phyloP scores from a whole-genome alignment of 208 protist genomes.

The Phytomonas francai region DNA sequence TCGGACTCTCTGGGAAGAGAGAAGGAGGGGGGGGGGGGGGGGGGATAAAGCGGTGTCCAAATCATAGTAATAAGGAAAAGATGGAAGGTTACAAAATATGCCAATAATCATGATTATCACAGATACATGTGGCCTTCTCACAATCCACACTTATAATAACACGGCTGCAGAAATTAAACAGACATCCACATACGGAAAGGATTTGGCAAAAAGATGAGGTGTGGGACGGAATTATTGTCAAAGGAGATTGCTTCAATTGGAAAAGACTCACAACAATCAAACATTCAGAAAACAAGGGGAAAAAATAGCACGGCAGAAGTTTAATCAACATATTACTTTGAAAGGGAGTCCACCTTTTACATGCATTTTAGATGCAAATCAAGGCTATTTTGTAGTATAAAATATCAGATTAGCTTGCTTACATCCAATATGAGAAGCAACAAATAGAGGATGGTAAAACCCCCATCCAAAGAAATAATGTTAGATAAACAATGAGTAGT shows the following conservation, averaged over 20 bases:
- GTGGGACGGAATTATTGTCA: not conserved
- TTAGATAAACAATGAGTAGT: not conserved
- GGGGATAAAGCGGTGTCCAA: not conserved
- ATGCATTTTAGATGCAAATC: not conserved
- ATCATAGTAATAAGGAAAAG: not conserved
- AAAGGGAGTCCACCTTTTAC: not conserved
- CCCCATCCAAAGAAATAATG: not conserved
- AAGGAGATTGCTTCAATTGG: not conserved
- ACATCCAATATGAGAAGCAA: not conserved
- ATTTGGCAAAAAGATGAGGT: not conserved
- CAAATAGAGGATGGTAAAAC: not conserved
- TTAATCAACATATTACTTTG: not conserved
- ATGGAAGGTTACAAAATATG: not conserved
- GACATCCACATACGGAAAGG: not conserved
- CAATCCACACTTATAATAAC: not conserved
- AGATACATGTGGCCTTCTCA: not conserved
- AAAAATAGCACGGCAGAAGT: not conserved
- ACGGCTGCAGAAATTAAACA: not conserved
- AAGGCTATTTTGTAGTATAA: not conserved
- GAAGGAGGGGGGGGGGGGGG: not conserved
- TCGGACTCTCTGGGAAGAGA: not conserved
- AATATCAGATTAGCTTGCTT: not conserved
- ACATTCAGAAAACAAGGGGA: not conserved
- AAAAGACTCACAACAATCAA: not conserved
- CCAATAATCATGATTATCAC: not conserved